A percentile compares a stretch with the other conserved stretches of the same genome.
Evolutionary conservation across 2,329 filamentous ascomycete genomes (phyloP).

Genomic region (Trichoderma sp.): DNA sequence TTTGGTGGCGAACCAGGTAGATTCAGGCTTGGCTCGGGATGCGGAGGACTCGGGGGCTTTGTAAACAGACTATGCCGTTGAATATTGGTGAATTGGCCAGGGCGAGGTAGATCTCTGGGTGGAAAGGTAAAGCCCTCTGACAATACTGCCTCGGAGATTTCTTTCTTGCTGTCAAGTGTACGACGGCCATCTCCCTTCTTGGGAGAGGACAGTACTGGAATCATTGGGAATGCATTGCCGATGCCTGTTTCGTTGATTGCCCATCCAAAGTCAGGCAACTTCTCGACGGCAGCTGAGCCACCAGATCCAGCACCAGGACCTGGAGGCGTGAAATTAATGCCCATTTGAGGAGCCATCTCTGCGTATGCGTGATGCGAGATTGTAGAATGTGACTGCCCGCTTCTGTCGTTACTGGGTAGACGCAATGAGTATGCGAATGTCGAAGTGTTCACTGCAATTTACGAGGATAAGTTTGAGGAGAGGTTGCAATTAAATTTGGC

Average conservation of each 20-base stretch:
- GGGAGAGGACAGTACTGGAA: neutral
- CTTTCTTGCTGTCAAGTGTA: neutral
- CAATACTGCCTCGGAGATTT: conserved; percentile 22
- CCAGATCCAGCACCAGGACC: neutral
- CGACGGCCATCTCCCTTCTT: neutral
- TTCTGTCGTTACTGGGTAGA: neutral
- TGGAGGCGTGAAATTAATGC: neutral
- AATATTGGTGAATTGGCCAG: conserved; percentile 25
- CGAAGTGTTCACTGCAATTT: neutral
- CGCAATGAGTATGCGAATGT: neutral
- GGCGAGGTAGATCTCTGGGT: conserved; percentile 22
- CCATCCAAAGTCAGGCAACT: neutral
- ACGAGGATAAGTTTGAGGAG: neutral
- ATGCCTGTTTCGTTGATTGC: neutral
- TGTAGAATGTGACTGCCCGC: neutral
- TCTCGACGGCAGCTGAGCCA: neutral
- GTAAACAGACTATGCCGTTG: neutral
- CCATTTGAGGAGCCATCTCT: neutral
- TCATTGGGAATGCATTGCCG: neutral
- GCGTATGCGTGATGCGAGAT: neutral
- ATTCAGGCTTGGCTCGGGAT: neutral
- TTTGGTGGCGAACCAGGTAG: neutral
- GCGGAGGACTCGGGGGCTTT: neutral
- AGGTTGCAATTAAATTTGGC: neutral
- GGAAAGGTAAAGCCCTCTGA: conserved; percentile 26